A percentile compares a stretch with the other conserved stretches of the same genome.
Evolutionary conservation across 306 rosid species (phyloP).

Genomic region (Morella rubra): DNA sequence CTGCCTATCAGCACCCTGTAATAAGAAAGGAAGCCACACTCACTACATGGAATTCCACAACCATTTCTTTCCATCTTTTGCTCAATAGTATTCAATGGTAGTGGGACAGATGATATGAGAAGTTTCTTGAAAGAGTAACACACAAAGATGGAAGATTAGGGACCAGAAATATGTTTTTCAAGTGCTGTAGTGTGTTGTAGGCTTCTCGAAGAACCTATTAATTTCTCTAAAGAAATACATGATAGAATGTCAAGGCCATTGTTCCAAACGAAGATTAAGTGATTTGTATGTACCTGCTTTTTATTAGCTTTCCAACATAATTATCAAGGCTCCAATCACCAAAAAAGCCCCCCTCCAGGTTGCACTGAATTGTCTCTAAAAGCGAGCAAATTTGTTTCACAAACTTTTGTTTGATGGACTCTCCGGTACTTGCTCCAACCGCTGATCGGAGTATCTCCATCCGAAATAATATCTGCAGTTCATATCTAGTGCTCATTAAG

Average conservation of each 20-base stretch:
- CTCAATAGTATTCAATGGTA: background rate
- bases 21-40: background rate
- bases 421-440: slow-evolving; percentile 52
- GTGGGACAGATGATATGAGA: background rate
- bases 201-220: slow-evolving; percentile 17
- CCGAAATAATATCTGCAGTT: slow-evolving; percentile 85
- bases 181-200: slow-evolving; percentile 1
- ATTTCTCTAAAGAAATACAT: background rate
- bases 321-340: slow-evolving; percentile 87
- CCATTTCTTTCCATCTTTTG: background rate
- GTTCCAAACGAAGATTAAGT: background rate
- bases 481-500: slow-evolving; percentile 70
- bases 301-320: slow-evolving; percentile 65
- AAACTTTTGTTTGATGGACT: slow-evolving; percentile 71
- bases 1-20: background rate
- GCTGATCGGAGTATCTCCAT: slow-evolving; percentile 81
- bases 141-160: slow-evolving; percentile 1
- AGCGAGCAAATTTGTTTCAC: slow-evolving; percentile 80
- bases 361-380: slow-evolving; percentile 75
- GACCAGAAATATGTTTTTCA: slow-evolving; percentile 4
- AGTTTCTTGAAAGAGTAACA: background rate
- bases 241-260: background rate
- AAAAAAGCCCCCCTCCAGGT: slow-evolving; percentile 77
- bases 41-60: background rate
- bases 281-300: slow-evolving; percentile 58